Evolutionary conservation across 495 filamentous ascomycete species (phyloP).

Genomic region (Entonaema liquescens): DNA sequence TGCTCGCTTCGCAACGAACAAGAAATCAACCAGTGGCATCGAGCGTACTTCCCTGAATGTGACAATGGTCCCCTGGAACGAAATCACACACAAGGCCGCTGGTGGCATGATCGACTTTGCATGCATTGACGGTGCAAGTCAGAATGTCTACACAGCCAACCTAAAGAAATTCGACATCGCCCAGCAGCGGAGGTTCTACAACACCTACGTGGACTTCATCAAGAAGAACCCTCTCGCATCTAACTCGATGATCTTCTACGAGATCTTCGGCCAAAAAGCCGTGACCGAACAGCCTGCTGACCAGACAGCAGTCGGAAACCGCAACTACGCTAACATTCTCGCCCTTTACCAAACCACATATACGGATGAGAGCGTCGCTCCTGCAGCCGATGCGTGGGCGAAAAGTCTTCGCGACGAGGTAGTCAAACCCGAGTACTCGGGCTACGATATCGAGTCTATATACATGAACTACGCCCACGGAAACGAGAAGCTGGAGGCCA

Average conservation of each 20-base stretch:
- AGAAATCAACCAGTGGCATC: background rate
- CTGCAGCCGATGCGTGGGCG: constrained; percentile 34
- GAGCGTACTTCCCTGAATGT: background rate
- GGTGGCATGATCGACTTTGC: constrained; percentile 1
- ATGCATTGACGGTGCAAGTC: background rate
- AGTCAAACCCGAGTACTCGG: constrained; percentile 27
- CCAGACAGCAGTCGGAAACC: constrained; percentile 28
- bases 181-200: constrained; percentile 9
- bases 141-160: background rate
- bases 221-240: constrained; percentile 19
- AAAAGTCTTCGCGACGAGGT: constrained; percentile 35
- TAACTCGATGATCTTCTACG: constrained; percentile 44
- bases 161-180: background rate
- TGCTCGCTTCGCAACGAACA: background rate
- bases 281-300: constrained; percentile 29
- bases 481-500: constrained; percentile 46
- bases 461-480: constrained; percentile 61
- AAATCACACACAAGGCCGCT: background rate
- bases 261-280: constrained; percentile 48
- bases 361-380: constrained; percentile 33
- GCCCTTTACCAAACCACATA: constrained; percentile 33
- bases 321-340: constrained; percentile 42
- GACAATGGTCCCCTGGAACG: background rate
- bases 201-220: constrained; percentile 11
- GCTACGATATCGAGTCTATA: constrained; percentile 30